These are phyloP conservation scores for Neofusicoccum kwambonambiense DNA, from an alignment of 2,329 filamentous ascomycete genomes.

Conservation along the genomic window DNA sequence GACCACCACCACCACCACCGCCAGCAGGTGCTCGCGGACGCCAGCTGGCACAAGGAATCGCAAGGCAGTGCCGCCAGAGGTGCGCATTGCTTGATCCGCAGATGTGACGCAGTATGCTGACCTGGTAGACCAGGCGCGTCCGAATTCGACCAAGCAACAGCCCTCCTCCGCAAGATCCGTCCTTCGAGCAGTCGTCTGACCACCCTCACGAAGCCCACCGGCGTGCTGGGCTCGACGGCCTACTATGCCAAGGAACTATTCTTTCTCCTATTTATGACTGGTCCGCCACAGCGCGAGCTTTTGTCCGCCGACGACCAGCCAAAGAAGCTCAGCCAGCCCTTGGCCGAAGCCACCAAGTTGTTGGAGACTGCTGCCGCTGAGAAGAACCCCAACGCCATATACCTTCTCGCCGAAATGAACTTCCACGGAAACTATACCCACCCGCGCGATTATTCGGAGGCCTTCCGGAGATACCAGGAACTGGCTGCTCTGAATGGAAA, in stretches of 20 bases:
- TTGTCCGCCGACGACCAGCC: constrained; percentile 37
- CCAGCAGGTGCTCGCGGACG: constrained; percentile 12
- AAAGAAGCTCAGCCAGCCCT: constrained; percentile 48
- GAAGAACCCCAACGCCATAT: constrained; percentile 77
- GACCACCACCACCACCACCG: not conserved
- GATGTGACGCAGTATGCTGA: not conserved
- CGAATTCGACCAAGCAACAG: constrained; percentile 39
- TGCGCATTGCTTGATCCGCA: not conserved
- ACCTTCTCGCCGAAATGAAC: constrained; percentile 87
- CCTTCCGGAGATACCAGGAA: constrained; percentile 77
- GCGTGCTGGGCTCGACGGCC: constrained; percentile 55
- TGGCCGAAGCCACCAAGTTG: constrained; percentile 59
- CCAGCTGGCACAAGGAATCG: constrained; percentile 6
- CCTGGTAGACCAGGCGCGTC: constrained; percentile 23
- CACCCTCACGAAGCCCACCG: constrained; percentile 52
- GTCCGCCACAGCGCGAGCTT: constrained; percentile 50
- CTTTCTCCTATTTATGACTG: constrained; percentile 64
- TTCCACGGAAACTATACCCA: constrained; percentile 94
- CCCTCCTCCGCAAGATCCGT: constrained; percentile 42
- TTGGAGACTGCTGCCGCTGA: constrained; percentile 58
- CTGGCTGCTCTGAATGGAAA: constrained; percentile 79
- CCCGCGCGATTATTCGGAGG: constrained; percentile 74
- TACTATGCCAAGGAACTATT: constrained; percentile 65
- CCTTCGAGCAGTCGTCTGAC: constrained; percentile 41
- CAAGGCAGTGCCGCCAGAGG: not conserved